Percentiles rank a stretch among this genome's conserved stretches.
Conservation (phyloP, 2,329 filamentous ascomycete genomes). For the Escovopsis sp. region DNA sequence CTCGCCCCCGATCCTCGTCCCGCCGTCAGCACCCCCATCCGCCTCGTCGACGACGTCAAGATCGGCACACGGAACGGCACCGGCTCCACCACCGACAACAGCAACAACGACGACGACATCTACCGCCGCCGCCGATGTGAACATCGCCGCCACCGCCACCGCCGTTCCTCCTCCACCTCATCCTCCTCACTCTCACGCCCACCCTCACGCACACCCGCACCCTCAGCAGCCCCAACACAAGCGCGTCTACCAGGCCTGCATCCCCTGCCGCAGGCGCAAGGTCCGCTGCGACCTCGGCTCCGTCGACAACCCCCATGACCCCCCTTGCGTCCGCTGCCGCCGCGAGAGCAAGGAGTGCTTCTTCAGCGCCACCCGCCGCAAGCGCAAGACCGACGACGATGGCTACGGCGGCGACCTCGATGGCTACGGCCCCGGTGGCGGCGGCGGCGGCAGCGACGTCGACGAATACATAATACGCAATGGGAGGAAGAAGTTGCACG, state of each 20-base stretch:
- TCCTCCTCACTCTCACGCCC: neutral
- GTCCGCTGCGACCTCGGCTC: constrained; percentile 50
- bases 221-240: constrained; percentile 30
- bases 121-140: too few species aligned
- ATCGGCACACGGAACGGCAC: too few species aligned
- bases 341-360: constrained; percentile 94
- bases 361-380: constrained; percentile 87
- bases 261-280: constrained; percentile 45
- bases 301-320: constrained; percentile 87
- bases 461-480: constrained; percentile 60
- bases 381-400: constrained; percentile 59
- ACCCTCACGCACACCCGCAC: constrained; percentile 6
- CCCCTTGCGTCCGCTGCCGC: constrained; percentile 83
- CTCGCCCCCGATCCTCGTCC: too few species aligned
- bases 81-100: too few species aligned
- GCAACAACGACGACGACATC: too few species aligned
- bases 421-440: too few species aligned
- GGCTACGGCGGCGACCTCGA: constrained; percentile 8
- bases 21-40: too few species aligned
- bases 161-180: too few species aligned
- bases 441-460: constrained; percentile 24
- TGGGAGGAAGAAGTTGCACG: constrained; percentile 51
- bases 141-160: too few species aligned
- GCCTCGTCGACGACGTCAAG: constrained; percentile 6
- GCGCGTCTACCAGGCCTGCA: constrained; percentile 48